Conservation (phyloP, 192 early-diverging fungal genomes). For the Mortierella hygrophila region DNA sequence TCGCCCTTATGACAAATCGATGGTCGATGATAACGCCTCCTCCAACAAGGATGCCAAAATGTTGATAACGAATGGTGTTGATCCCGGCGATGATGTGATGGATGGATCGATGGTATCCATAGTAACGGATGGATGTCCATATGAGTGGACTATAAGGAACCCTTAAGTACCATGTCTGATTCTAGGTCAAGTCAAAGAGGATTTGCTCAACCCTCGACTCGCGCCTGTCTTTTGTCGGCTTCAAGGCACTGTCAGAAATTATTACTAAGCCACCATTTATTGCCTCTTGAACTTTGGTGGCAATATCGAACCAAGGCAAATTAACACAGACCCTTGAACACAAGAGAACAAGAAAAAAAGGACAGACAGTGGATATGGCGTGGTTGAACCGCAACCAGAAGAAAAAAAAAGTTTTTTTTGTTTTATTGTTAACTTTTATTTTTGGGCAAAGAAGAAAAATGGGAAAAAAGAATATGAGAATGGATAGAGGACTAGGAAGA, state of each 20-base stretch:
- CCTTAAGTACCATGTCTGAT: slow-evolving; percentile 12
- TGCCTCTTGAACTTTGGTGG: too few relatives aligned
- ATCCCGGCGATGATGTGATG: neutral
- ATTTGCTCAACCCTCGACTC: slow-evolving; percentile 2
- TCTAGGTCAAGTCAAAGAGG: slow-evolving; percentile 11
- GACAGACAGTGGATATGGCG: neutral
- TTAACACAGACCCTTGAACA: neutral
- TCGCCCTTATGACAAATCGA: neutral
- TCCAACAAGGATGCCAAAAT: neutral
- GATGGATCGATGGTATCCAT: slow-evolving; percentile 1
- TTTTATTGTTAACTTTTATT: slow-evolving; percentile 20
- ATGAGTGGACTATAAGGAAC: neutral
- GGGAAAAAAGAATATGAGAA: neutral
- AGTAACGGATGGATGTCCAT: too few relatives aligned
- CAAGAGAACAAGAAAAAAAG: neutral
- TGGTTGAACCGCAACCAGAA: neutral
- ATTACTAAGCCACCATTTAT: neutral
- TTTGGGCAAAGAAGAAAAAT: slow-evolving; percentile 5
- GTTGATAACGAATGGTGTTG: neutral
- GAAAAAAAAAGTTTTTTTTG: slow-evolving; percentile 34
- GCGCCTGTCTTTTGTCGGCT: neutral
- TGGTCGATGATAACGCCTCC: neutral
- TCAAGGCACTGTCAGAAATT: neutral
- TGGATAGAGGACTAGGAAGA: neutral
- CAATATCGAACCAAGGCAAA: too few relatives aligned